Evolutionary conservation across 176 grass and related monocot genomes (phyloP).

Genomic region (Zizania latifolia): DNA sequence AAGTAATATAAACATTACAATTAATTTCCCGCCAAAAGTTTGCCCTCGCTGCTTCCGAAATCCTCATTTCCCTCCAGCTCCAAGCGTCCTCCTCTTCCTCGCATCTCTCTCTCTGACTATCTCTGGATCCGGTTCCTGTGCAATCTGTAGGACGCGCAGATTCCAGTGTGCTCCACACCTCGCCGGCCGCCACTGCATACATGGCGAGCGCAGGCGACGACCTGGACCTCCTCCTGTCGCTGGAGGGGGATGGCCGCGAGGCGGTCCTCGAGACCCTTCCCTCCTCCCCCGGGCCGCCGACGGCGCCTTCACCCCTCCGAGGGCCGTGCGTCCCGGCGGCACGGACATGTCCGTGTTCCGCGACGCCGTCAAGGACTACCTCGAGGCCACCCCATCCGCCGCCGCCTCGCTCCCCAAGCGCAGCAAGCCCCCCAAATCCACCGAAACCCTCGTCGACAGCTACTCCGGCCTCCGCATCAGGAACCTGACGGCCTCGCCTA

Average conservation of each 20-base stretch:
- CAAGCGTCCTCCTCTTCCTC: background rate
- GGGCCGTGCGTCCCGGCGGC: conserved; percentile 19
- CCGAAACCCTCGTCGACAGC: conserved; percentile 32
- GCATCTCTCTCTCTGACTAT: background rate
- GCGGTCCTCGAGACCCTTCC: conserved; percentile 69
- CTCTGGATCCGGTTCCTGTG: background rate
- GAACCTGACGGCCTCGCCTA: conserved; percentile 40
- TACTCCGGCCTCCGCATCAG: conserved; percentile 50
- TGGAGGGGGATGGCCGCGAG: conserved; percentile 45
- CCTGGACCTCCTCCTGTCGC: conserved; percentile 86
- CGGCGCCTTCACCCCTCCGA: conserved; percentile 33
- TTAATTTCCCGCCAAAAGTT: background rate
- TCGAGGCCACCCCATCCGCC: conserved; percentile 32
- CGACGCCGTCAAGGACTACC: conserved; percentile 81
- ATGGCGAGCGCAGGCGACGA: conserved; percentile 59
- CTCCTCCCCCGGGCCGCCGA: conserved; percentile 29
- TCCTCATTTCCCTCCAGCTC: conserved; percentile 15
- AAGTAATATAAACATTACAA: background rate
- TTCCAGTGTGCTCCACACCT: background rate
- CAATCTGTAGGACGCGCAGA: background rate
- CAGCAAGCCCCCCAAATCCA: conserved; percentile 25
- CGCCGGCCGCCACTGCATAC: background rate
- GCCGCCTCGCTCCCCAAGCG: background rate
- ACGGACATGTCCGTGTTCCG: conserved; percentile 90
- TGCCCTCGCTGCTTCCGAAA: background rate